Evolutionary conservation across 192 early-diverging fungal species (phyloP).

Genomic region (Linnemannia schmuckeri): DNA sequence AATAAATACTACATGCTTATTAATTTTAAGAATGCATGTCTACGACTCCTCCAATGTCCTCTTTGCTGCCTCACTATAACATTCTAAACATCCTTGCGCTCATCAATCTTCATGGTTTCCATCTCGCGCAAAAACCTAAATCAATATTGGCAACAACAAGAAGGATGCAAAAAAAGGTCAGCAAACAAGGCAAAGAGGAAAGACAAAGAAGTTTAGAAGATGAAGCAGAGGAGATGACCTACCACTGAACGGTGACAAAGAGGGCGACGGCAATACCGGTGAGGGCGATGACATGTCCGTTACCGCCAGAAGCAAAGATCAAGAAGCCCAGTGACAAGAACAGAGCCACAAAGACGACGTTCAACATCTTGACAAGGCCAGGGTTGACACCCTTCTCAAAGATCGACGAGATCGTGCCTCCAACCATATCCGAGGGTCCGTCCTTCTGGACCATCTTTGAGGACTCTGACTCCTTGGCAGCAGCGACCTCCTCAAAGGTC

Average conservation of each 20-base stretch:
- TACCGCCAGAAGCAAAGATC: constrained; percentile 48
- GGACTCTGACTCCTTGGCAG: background rate
- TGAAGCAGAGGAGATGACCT: background rate
- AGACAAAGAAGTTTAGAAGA: background rate
- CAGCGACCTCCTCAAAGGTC: background rate
- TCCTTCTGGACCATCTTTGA: constrained; percentile 40
- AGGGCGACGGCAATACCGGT: constrained; percentile 48
- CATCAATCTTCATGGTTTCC: constrained; percentile 49
- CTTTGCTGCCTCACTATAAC: background rate
- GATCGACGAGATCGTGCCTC: constrained; percentile 38
- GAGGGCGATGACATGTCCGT: constrained; percentile 42
- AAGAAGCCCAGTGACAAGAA: constrained; percentile 49
- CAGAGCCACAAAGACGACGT: constrained; percentile 37
- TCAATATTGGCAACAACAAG: background rate
- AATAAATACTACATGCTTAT: background rate
- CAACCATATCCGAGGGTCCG: constrained; percentile 39
- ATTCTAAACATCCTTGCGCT: constrained; percentile 36
- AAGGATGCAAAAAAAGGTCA: background rate
- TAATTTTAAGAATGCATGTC: background rate
- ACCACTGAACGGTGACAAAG: constrained; percentile 44
- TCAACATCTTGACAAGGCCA: constrained; percentile 48
- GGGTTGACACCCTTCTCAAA: constrained; percentile 55
- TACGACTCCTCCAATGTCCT: background rate
- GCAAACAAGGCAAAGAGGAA: background rate
- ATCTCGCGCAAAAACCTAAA: constrained; percentile 55